Evolutionary conservation across 305 asterid species (phyloP), one percentile per base, ranked within the genome.

Genomic region (Solanum aculeatissimum): DNA sequence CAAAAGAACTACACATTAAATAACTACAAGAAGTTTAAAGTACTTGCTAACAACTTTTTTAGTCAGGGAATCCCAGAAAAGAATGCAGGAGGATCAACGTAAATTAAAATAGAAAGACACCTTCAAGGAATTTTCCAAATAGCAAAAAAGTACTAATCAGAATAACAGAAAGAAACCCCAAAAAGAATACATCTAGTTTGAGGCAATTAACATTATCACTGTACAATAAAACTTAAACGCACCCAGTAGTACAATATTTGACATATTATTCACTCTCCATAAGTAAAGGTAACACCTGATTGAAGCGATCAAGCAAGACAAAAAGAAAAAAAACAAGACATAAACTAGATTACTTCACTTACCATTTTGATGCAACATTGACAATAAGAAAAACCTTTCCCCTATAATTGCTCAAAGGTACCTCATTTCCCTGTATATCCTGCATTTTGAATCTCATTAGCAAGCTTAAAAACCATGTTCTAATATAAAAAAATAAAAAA

Each of bases 331-430:
- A 51, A 27, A 7, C 18, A 27, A 51, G 84, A 84, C 74, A 89
- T 69, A 74, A 38, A 51, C 57, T 18, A 83, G 47, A 78, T 27
- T 12, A 9, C 43, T n/a, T 68, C 80, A 78, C 16, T 78, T 91
- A 93, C 98, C 98, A 93, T 88, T 92, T 93, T 12, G 98, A 95
- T 88, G 98, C 98, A 85, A 94, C 97, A 86, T 95, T 95, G 63
- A 95, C 98, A 54, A 95, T 86, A 82, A 95, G 94, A 85, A 94
- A 89, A 87, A 94, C 98, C 89, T 93, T 93, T 79, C 98, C 98
- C 35, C 42, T 84, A 88, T 95, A 95, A 87, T 89, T 89, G 90
- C 91, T 90, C 86, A 95, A 89, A 47, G 93, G 89, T 85, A 94
- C 97, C 83, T 91, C 95, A 68, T 93, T 91, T 82, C 98, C 97